Conservation (phyloP, 2,329 filamentous ascomycete species). For the Penicillium sp. region DNA sequence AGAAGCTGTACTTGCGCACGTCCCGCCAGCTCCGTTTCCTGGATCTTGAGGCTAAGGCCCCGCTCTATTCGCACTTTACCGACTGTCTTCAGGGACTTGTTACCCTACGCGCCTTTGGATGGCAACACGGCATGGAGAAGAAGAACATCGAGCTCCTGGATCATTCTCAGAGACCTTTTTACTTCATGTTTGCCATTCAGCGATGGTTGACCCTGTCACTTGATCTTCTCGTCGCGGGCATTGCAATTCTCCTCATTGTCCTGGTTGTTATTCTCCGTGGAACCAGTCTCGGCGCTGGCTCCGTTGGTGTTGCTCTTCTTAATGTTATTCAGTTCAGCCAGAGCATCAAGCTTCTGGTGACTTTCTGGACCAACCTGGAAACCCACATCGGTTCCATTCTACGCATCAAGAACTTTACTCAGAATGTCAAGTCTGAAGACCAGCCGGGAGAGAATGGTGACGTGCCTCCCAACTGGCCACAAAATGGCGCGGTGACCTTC, state of each 20-base stretch:
- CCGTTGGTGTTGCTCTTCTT: constrained; percentile 54
- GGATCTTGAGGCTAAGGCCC: constrained; percentile 62
- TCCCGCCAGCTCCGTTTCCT: constrained; percentile 60
- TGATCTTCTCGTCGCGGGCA: constrained; percentile 49
- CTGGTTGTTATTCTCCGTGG: constrained; percentile 48
- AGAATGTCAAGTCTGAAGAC: constrained; percentile 47
- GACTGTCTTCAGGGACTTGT: constrained; percentile 56
- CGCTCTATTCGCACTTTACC: constrained; percentile 58
- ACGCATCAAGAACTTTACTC: constrained; percentile 54
- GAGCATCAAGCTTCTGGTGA: constrained; percentile 51
- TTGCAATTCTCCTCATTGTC: constrained; percentile 51
- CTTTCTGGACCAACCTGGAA: constrained; percentile 58
- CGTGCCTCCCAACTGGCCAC: constrained; percentile 45
- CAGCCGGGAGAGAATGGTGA: constrained; percentile 39
- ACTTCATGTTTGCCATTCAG: constrained; percentile 58
- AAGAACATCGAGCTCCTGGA: constrained; percentile 53
- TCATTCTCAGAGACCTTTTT: constrained; percentile 56
- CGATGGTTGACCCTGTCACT: constrained; percentile 57
- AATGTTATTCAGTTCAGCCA: constrained; percentile 56
- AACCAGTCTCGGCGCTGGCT: constrained; percentile 45
- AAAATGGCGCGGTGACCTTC: constrained; percentile 44
- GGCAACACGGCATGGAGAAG: constrained; percentile 46
- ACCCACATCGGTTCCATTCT: constrained; percentile 58
- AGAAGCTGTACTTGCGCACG: constrained; percentile 60
- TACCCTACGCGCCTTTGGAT: constrained; percentile 58